Conservation (phyloP, 371 early-diverging fungal species). For the Lichtheimia corymbifera region DNA sequence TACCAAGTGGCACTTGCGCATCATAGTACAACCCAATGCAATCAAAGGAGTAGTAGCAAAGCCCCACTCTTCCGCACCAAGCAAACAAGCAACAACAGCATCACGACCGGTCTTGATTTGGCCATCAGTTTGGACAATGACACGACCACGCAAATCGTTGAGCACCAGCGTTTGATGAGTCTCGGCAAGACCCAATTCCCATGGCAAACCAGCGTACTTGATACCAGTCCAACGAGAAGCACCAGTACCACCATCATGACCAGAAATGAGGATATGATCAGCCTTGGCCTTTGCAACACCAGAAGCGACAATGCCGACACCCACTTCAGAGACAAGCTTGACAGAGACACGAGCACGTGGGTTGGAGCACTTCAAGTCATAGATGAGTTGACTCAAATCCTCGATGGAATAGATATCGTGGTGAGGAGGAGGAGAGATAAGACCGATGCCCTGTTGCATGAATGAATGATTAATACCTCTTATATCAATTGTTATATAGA, state of each 20-base stretch:
- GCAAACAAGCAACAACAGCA: constrained; percentile 92
- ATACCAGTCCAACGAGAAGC: constrained; percentile 98
- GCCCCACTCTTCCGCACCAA: constrained; percentile 98
- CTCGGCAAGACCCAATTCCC: constrained; percentile 98
- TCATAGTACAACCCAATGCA: constrained; percentile 95
- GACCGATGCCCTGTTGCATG: constrained; percentile 73
- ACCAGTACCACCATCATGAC: constrained; percentile 98
- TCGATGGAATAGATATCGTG: constrained; percentile 98
- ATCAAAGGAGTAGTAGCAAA: constrained; percentile 97
- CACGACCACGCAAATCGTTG: constrained; percentile 93
- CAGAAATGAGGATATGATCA: constrained; percentile 94
- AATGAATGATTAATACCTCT: not conserved
- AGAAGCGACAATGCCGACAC: constrained; percentile 94
- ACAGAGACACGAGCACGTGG: constrained; percentile 91
- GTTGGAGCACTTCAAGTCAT: constrained; percentile 94
- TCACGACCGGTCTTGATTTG: constrained; percentile 97
- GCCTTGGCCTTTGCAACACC: constrained; percentile 98
- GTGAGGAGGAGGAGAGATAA: constrained; percentile 96
- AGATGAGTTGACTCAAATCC: constrained; percentile 96
- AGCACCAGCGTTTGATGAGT: constrained; percentile 96
- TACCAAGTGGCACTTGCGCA: constrained; percentile 74
- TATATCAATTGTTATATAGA: not conserved
- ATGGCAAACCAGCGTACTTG: constrained; percentile 96
- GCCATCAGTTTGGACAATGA: constrained; percentile 96
- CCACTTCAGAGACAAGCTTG: constrained; percentile 95